Conservation (phyloP, 768 basidiomycete genomes). For the Macrolepiota dolichaula region DNA sequence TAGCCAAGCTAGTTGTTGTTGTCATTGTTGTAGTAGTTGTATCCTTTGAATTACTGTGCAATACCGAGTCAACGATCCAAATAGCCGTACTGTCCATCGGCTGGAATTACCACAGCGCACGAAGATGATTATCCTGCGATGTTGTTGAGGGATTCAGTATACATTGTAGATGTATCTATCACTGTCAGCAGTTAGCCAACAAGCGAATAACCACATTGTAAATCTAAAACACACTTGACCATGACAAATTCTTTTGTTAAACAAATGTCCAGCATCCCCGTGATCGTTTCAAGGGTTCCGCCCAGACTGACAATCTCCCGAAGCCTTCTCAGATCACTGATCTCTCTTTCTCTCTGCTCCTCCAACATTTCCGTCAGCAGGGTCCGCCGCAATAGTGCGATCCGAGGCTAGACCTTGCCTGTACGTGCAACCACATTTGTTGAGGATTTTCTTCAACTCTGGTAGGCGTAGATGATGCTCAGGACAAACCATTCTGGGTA, state of each 20-base stretch:
- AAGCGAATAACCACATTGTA: background rate
- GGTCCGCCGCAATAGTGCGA: constrained; percentile 20
- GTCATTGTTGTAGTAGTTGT: no score
- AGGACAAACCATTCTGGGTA: background rate
- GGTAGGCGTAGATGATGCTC: constrained; percentile 8
- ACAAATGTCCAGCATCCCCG: constrained; percentile 52
- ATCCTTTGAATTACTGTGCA: no score
- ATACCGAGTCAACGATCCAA: no score
- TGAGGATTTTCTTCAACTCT: constrained; percentile 30
- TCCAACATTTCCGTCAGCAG: background rate
- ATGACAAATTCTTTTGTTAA: constrained; percentile 51
- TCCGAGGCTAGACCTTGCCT: constrained; percentile 30
- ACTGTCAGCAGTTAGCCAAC: constrained; percentile 9
- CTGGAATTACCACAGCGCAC: no score
- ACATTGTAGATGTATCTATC: constrained; percentile 53
- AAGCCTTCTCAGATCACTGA: constrained; percentile 25
- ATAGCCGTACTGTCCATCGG: no score
- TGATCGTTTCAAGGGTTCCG: constrained; percentile 52
- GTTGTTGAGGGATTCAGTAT: constrained; percentile 56
- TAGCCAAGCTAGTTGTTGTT: no score
- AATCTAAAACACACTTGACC: constrained; percentile 48
- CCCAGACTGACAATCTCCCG: constrained; percentile 44
- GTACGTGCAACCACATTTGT: constrained; percentile 28
- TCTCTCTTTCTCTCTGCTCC: constrained; percentile 10
- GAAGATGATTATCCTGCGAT: constrained; percentile 72